These are phyloP conservation scores for Peronospora destructor DNA, from an alignment of 352 stramenopile genomes.

Conservation along the genomic window DNA sequence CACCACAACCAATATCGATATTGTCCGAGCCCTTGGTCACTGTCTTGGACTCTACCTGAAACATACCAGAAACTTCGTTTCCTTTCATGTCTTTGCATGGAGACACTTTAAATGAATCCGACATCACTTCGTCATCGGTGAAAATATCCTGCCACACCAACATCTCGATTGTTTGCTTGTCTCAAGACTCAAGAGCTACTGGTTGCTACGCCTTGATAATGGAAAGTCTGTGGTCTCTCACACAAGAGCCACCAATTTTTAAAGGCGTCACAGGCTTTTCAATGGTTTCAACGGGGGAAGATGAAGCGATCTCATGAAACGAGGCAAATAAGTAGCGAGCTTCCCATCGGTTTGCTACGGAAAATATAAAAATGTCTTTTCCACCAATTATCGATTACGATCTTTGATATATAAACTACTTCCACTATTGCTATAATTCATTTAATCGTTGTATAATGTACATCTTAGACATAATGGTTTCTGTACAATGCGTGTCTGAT, in stretches of 20 bases:
- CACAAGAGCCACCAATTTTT: constrained; percentile 34
- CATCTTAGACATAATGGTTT: too few species aligned
- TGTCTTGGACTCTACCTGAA: constrained; percentile 45
- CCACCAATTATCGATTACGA: too few species aligned
- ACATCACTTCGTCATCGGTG: constrained; percentile 63
- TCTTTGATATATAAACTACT: too few species aligned
- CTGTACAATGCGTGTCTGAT: too few species aligned
- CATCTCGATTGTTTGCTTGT: constrained; percentile 31
- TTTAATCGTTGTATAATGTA: too few species aligned
- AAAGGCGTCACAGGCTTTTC: not conserved
- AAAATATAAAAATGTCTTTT: too few species aligned
- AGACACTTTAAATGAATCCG: constrained; percentile 46
- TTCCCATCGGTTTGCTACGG: too few species aligned
- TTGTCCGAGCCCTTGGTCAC: constrained; percentile 51
- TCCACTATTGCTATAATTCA: too few species aligned
- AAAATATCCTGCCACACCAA: constrained; percentile 68
- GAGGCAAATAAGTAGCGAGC: too few species aligned
- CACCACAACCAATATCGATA: constrained; percentile 52
- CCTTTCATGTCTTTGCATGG: constrained; percentile 46
- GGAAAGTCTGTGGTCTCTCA: not conserved
- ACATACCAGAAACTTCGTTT: constrained; percentile 51
- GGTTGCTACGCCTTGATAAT: constrained; percentile 7
- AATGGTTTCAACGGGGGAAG: too few species aligned
- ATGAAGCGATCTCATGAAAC: too few species aligned
- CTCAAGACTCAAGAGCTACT: constrained; percentile 21